Conservation (phyloP, 2,329 filamentous ascomycete genomes). For the Elsinoe fawcettii region DNA sequence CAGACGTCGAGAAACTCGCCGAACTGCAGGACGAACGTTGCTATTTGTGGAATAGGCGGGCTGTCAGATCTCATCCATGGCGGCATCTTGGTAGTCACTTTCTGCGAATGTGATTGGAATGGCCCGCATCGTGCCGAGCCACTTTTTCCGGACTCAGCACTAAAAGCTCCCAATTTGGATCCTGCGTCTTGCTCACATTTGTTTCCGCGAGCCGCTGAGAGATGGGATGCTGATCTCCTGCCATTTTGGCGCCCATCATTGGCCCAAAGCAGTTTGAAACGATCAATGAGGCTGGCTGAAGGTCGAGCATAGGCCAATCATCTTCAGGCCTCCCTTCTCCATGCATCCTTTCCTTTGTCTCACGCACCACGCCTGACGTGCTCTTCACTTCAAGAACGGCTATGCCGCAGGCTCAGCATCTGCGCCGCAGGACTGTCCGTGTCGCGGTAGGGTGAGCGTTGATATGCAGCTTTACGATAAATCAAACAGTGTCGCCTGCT, state of each 20-base stretch:
- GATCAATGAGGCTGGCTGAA: neutral
- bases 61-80: neutral
- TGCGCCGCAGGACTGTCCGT: neutral
- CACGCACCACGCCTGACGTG: neutral
- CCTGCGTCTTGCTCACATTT: neutral
- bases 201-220: neutral
- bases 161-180: neutral
- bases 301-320: neutral
- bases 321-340: neutral
- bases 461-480: neutral
- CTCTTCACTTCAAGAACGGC: neutral
- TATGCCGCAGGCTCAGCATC: neutral
- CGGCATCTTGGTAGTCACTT: neutral
- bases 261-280: neutral
- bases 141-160: slow-evolving; percentile 7
- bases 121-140: neutral
- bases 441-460: neutral
- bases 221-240: neutral
- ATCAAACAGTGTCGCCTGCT: neutral
- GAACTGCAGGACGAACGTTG: neutral
- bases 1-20: neutral
- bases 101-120: neutral
- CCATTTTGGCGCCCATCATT: neutral
- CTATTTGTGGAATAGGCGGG: neutral
- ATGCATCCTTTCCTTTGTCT: slow-evolving; percentile 7